Evolutionary conservation across 257 asterid genomes (phyloP), one percentile per base, ranked within the genome.

Genomic region (Eustoma russellianum): DNA sequence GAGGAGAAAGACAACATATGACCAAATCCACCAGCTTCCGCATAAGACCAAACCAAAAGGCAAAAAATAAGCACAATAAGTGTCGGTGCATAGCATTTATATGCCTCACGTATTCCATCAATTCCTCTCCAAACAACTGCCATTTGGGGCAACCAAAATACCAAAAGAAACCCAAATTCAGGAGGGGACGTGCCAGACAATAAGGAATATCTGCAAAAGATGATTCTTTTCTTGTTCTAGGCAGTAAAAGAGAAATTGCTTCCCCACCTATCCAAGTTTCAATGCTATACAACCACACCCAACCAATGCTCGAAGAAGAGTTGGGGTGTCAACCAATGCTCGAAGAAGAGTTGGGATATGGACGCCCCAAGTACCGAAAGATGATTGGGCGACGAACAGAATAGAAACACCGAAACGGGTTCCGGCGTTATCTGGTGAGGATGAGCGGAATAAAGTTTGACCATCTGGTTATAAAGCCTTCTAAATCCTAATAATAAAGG

Each of bases 191-290:
- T 87, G 8, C 96, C 98, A 0, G 79, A 95, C 96, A 91, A 16
- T 69, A 7, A 6, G 77, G 0, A 16, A 70, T 60, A 6, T 55
- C 46, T 0, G 94, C 76, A 1, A 80, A 14, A 0, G 73, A n/a
- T 5, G 96, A 78, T 0, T 70, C 49, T 41, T 83, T 80, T 0
- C 82, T 33, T 9, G 48, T 41, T 55, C 54, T 50, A 0, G 98
- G 98, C 33, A 86, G 69, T 0, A 90, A 79, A 12, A 91, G 78
- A 46, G 80, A 83, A 43, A 91, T 86, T 0, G 98, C 94, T 48
- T 91, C 89, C 3, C 98, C 98, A 7, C 98, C 98, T 51, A 91
- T 91, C 98, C 96, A 91, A 0, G 98, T 64, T 19, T 86, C 98
- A 52, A 91, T 91, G 3, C 96, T 96, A 40, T 91, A 91, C 98